These are phyloP conservation scores for Trichoderma orchidacearum DNA, from an alignment of 495 filamentous ascomycete species.

Conservation along the genomic window DNA sequence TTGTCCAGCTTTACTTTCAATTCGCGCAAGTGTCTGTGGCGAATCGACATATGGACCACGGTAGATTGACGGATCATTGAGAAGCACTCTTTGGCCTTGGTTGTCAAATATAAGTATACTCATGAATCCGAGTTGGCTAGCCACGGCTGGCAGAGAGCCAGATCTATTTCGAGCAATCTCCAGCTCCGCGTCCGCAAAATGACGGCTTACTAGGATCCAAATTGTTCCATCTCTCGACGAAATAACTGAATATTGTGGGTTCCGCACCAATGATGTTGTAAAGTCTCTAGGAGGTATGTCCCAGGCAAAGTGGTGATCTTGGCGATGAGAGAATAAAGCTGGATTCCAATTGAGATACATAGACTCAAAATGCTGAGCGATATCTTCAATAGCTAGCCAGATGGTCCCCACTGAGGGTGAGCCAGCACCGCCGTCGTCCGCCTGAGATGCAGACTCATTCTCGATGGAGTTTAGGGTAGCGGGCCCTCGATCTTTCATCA, in stretches of 20 bases:
- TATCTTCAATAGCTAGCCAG: conserved; percentile 79
- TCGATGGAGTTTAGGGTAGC: conserved; percentile 12
- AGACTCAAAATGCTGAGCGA: conserved; percentile 83
- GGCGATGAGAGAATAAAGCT: conserved; percentile 58
- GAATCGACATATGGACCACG: conserved; percentile 83
- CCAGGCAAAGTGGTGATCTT: conserved; percentile 90
- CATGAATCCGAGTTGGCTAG: conserved; percentile 57
- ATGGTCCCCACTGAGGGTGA: conserved; percentile 52
- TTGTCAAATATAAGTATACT: conserved; percentile 66
- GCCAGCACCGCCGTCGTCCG: not conserved
- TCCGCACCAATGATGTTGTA: conserved; percentile 52
- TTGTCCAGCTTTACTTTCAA: conserved; percentile 44
- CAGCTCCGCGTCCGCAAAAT: conserved; percentile 48
- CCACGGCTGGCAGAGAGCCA: conserved; percentile 20
- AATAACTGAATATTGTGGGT: conserved; percentile 70
- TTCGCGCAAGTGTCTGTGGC: conserved; percentile 73
- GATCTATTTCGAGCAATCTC: conserved; percentile 19
- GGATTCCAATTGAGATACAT: conserved; percentile 98
- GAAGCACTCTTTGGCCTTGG: conserved; percentile 57
- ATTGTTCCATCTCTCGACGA: conserved; percentile 43
- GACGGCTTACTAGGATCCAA: conserved; percentile 76
- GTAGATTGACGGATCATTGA: conserved; percentile 51
- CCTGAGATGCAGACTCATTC: conserved; percentile 7
- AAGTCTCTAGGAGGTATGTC: conserved; percentile 46
- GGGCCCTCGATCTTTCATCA: conserved; percentile 30